Evolutionary conservation across 495 filamentous ascomycete genomes (phyloP).

Genomic region (Glonium stellatum): DNA sequence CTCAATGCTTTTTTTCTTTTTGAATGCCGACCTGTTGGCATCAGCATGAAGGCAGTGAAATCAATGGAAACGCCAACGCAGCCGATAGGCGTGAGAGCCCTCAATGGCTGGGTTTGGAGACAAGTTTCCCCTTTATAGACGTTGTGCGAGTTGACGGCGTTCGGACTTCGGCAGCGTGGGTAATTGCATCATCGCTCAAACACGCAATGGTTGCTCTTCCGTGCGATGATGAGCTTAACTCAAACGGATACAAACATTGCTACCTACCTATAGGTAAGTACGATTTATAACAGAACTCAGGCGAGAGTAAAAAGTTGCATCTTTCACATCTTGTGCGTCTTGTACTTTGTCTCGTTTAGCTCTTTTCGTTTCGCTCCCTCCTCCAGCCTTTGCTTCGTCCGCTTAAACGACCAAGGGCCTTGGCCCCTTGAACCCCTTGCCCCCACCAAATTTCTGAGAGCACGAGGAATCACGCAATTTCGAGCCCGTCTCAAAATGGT

Average conservation of each 20-base stretch:
- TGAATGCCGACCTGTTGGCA: too few species aligned
- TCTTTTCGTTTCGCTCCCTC: not conserved
- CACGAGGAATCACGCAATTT: conserved; percentile 11
- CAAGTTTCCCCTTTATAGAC: not conserved
- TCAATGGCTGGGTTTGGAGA: not conserved
- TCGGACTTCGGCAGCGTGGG: not conserved
- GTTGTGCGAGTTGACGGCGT: not conserved
- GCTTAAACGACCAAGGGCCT: not conserved
- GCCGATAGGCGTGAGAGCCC: too few species aligned
- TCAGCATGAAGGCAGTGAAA: too few species aligned
- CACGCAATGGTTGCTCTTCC: not conserved
- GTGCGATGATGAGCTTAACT: not conserved
- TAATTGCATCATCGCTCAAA: not conserved
- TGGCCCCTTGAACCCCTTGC: too few species aligned
- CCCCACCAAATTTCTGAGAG: not conserved
- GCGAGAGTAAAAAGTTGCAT: not conserved
- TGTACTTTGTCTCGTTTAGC: too few species aligned
- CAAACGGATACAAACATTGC: not conserved
- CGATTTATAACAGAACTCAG: not conserved
- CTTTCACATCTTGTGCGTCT: too few species aligned
- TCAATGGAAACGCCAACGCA: too few species aligned
- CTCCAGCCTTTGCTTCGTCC: not conserved
- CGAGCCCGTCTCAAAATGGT: conserved; percentile 9
- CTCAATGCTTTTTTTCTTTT: too few species aligned
- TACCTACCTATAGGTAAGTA: too few species aligned